Evolutionary conservation across 352 stramenopile species (phyloP).

Genomic region (Globisporangium lucens): DNA sequence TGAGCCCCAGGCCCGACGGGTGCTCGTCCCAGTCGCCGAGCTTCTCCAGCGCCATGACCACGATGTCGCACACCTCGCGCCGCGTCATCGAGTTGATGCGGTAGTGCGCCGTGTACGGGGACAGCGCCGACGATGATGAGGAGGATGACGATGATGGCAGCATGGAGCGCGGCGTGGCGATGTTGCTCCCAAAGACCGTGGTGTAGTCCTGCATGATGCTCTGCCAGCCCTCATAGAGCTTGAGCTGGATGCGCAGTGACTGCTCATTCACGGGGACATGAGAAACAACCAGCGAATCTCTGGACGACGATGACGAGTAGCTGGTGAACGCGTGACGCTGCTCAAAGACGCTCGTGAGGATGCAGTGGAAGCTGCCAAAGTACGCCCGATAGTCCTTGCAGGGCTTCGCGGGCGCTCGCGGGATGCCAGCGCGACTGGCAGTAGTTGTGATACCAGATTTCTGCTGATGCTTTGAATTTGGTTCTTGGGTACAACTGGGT

Average conservation of each 20-base stretch:
- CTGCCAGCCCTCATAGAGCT: slow-evolving; percentile 79
- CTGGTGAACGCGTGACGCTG: slow-evolving; percentile 25
- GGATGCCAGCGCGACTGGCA: slow-evolving; percentile 2
- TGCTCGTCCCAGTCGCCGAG: slow-evolving; percentile 71
- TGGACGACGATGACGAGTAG: neutral
- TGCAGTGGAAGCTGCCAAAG: slow-evolving; percentile 75
- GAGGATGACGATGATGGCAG: slow-evolving; percentile 22
- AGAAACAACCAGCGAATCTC: slow-evolving; percentile 16
- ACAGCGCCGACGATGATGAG: slow-evolving; percentile 29
- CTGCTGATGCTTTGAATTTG: neutral
- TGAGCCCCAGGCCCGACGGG: slow-evolving; percentile 71
- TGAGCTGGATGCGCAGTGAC: slow-evolving; percentile 63
- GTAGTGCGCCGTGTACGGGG: slow-evolving; percentile 61
- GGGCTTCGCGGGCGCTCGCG: slow-evolving; percentile 14
- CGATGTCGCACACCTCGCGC: slow-evolving; percentile 82
- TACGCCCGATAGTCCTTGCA: slow-evolving; percentile 56
- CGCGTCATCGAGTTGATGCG: slow-evolving; percentile 77
- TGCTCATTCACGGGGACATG: slow-evolving; percentile 30
- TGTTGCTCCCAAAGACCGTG: slow-evolving; percentile 67
- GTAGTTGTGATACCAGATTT: neutral
- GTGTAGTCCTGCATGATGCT: slow-evolving; percentile 87
- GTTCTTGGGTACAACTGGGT: neutral
- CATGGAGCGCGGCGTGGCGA: slow-evolving; percentile 30
- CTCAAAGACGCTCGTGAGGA: slow-evolving; percentile 70
- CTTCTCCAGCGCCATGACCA: slow-evolving; percentile 60